Conservation (phyloP, 2,329 filamentous ascomycete species). For the Pestalotiopsis sp. region DNA sequence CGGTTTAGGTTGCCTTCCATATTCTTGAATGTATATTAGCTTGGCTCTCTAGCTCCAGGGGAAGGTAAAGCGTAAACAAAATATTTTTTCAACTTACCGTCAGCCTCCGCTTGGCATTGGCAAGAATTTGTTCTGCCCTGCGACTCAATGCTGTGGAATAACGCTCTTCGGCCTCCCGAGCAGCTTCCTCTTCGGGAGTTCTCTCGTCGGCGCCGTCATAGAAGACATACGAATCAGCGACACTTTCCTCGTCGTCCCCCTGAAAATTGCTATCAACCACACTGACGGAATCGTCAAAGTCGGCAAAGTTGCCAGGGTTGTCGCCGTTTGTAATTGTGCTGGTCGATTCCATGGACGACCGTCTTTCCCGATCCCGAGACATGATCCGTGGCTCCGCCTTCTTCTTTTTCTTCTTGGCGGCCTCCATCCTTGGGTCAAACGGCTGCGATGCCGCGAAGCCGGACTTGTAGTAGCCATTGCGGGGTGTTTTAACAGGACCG, state of each 20-base stretch:
- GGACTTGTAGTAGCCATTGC: constrained; percentile 34
- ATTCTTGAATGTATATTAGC: constrained; percentile 55
- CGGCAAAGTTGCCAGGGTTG: constrained; percentile 52
- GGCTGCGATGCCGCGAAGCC: constrained; percentile 43
- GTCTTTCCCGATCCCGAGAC: constrained; percentile 44
- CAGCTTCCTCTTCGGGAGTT: constrained; percentile 26
- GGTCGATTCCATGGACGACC: constrained; percentile 60
- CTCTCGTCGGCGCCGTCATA: constrained; percentile 37
- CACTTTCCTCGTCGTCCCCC: constrained; percentile 68
- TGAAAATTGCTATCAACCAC: constrained; percentile 68
- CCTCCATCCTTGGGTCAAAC: constrained; percentile 42
- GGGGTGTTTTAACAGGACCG: constrained; percentile 41
- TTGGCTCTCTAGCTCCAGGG: neutral
- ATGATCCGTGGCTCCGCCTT: constrained; percentile 38
- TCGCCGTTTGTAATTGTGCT: constrained; percentile 62
- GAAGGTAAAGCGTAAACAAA: neutral
- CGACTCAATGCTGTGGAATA: constrained; percentile 79
- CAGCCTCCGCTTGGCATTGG: constrained; percentile 87
- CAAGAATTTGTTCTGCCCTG: constrained; percentile 85
- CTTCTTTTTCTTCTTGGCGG: constrained; percentile 51
- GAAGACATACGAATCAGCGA: constrained; percentile 55
- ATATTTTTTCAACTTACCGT: constrained; percentile 61
- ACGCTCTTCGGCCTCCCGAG: constrained; percentile 53
- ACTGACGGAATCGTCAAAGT: constrained; percentile 65
- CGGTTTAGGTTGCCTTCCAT: constrained; percentile 92